Evolutionary conservation across 352 stramenopile genomes (phyloP), one percentile per base, ranked within the genome.

Genomic region (Phytophthora ohioensis): DNA sequence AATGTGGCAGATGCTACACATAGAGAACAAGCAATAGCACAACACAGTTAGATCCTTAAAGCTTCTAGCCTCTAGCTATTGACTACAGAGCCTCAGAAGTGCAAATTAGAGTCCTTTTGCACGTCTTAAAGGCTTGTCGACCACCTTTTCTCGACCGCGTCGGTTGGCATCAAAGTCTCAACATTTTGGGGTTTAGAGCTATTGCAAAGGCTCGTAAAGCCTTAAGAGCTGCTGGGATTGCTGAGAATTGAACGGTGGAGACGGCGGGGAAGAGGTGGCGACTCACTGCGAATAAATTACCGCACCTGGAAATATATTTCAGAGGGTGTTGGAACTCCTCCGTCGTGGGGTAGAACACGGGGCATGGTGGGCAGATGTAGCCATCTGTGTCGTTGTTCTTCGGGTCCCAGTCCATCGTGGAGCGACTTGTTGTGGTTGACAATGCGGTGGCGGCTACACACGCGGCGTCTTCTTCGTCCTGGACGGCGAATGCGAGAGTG

Each of bases 281-380:
- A 27, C 10, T 12, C 38, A 6, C 30, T 15, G 17, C 32, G 32
- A 54, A 76, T 88, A 92, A 87, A 80, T 85, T 86, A 92, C 71
- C 57, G 67, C 47, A 78, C 91, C 89, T 97, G 67, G 81, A 82
- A 87, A 98, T 98, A 91, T 97, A 98, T 88, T 91, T 87, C 80
- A 98, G 69, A 61, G 93, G 92, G 72, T 98, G 83, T 57, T 83
- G 59, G 73, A 98, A 98, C 67, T 98, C 84, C 60, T 97, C 86
- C 13, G 51, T 42, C 48, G 92, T 95, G 35, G 93, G 93, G 57
- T 92, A 80, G 71, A 97, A 98, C 38, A 93, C 85, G 12, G 91
- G 88, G 64, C 89, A 96, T 5, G 87, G 85, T 45, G 87, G 87
- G 49, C 89, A 96, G 64, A 96, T 89, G 76, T 87, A 96, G 70